phyloP scores from a whole-genome alignment of 371 early-diverging fungal genomes.

The Parasitella parasitica region DNA sequence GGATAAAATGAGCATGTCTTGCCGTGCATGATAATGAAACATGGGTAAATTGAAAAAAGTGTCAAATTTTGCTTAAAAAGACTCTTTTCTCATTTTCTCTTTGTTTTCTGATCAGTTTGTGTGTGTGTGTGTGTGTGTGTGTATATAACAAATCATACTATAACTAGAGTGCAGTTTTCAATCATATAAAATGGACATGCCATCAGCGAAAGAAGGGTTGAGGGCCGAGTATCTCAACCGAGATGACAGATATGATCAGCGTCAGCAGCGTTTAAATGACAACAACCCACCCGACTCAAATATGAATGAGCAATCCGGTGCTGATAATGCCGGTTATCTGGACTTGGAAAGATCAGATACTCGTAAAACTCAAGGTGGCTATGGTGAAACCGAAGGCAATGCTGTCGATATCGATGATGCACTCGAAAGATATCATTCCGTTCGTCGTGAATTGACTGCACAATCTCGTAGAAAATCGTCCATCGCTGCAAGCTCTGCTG shows the following conservation, averaged over 20 bases:
- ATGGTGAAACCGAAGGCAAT: conserved; percentile 40
- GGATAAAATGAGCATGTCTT: not conserved
- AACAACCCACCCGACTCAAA: not conserved
- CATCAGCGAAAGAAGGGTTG: conserved; percentile 2
- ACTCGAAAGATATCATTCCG: conserved; percentile 31
- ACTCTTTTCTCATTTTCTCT: not conserved
- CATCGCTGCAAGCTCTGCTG: not conserved
- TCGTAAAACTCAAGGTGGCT: conserved; percentile 21
- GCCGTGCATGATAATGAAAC: not conserved
- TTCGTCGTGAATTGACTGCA: conserved; percentile 35
- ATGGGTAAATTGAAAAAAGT: not conserved
- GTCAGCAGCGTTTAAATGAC: not conserved
- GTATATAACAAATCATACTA: too few relatives aligned
- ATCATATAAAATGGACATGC: conserved; percentile 18
- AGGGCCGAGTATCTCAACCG: conserved; percentile 9
- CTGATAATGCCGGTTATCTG: not conserved
- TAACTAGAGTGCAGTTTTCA: too few relatives aligned
- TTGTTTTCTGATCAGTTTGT: not conserved
- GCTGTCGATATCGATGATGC: conserved; percentile 42
- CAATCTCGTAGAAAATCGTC: conserved; percentile 27
- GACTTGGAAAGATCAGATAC: conserved; percentile 7
- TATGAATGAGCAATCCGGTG: not conserved
- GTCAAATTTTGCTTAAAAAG: not conserved
- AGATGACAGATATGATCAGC: conserved; percentile 5
- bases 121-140: too few relatives aligned